phyloP scores from a whole-genome alignment of 2,329 filamentous ascomycete genomes.

The Ophiosphaerella narmari region DNA sequence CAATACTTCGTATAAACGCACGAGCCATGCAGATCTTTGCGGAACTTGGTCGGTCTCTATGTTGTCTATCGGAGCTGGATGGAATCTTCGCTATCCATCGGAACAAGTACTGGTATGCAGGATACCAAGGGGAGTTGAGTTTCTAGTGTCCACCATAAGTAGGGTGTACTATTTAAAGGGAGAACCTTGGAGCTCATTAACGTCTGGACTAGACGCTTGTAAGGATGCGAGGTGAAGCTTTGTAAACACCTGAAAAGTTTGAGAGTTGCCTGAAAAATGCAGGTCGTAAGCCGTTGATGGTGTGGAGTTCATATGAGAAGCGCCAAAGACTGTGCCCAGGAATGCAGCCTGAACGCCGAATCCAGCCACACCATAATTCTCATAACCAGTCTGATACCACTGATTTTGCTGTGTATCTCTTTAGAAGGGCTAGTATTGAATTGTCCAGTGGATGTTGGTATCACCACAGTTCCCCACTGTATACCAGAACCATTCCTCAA shows the following conservation, averaged over 20 bases:
- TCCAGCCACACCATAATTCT: background rate
- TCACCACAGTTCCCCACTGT: no score
- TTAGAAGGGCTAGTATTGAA: no score
- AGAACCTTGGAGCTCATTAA: background rate
- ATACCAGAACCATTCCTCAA: no score
- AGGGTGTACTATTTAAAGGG: background rate
- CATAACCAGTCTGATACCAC: no score
- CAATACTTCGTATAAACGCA: background rate
- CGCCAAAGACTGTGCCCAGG: background rate
- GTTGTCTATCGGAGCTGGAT: no score
- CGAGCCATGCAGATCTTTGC: conserved; percentile 6
- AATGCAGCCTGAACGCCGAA: background rate
- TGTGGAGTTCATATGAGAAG: background rate
- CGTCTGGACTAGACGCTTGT: no score
- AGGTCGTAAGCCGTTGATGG: background rate
- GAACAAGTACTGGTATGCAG: background rate
- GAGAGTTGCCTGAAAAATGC: background rate
- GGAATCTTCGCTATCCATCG: background rate
- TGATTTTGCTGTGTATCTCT: background rate
- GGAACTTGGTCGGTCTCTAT: background rate
- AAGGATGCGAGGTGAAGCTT: background rate
- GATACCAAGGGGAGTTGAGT: background rate
- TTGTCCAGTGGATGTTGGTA: no score
- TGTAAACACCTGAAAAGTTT: background rate
- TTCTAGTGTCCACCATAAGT: background rate